Conservation (phyloP, 169 alveolate genomes). For the Plasmodium gonderi region DNA sequence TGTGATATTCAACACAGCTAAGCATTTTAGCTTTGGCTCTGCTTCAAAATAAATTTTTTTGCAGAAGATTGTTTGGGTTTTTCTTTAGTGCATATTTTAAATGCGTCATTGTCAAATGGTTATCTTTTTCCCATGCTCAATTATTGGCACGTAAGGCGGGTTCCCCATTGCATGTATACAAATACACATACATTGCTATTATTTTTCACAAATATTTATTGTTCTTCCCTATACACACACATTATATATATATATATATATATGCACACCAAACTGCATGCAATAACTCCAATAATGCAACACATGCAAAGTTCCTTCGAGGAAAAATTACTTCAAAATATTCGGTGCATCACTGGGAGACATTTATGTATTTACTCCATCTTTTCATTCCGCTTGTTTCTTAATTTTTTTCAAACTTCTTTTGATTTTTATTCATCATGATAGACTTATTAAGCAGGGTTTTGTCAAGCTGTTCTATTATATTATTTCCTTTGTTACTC, state of each 20-base stretch:
- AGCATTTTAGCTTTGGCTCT: not conserved
- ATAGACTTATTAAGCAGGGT: constrained; percentile 63
- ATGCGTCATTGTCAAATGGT: not conserved
- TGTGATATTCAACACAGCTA: not conserved
- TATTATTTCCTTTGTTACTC: not conserved
- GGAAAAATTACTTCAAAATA: too few species aligned
- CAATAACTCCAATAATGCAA: not conserved
- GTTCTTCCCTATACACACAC: not conserved
- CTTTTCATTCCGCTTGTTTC: not conserved
- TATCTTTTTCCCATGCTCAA: not conserved
- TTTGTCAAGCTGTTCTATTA: constrained; percentile 70
- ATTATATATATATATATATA: too few species aligned
- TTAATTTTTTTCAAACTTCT: constrained; percentile 11
- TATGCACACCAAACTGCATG: too few species aligned
- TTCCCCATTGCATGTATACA: not conserved
- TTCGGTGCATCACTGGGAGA: too few species aligned
- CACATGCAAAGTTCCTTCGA: too few species aligned
- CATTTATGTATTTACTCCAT: not conserved
- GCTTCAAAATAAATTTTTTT: not conserved
- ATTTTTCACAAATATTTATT: not conserved
- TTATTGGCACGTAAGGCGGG: not conserved
- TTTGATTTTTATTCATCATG: constrained; percentile 46
- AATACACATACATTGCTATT: not conserved
- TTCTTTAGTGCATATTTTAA: not conserved
- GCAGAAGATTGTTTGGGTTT: not conserved